Percentiles rank a stretch among this genome's conserved stretches.
phyloP scores from a whole-genome alignment of 1,139 yeast species.

The Meyerozyma athensensis region DNA sequence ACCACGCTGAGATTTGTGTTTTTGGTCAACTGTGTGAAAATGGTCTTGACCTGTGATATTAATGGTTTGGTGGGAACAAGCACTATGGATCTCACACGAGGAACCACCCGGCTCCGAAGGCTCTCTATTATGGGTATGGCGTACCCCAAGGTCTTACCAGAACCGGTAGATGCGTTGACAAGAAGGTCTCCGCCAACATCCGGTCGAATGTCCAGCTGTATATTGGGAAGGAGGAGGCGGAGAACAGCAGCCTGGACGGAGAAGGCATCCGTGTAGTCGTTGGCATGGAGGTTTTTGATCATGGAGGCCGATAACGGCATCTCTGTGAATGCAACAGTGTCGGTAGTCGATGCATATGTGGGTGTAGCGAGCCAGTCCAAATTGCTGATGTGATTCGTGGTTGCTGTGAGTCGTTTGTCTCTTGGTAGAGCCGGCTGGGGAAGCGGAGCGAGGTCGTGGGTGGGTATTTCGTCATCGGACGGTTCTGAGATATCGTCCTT shows the following conservation, averaged over 20 bases:
- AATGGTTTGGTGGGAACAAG: slow-evolving; percentile 90
- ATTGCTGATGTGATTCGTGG: slow-evolving; percentile 35
- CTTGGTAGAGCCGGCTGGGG: slow-evolving; percentile 75
- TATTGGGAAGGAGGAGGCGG: slow-evolving; percentile 50
- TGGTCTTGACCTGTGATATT: slow-evolving; percentile 72
- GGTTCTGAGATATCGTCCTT: slow-evolving; percentile 12
- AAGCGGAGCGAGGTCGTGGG: slow-evolving; percentile 63
- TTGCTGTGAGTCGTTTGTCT: slow-evolving; percentile 39
- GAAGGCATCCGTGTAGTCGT: slow-evolving; percentile 56
- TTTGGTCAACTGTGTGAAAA: slow-evolving; percentile 53
- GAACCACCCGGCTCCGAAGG: slow-evolving; percentile 59
- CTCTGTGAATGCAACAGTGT: slow-evolving; percentile 36
- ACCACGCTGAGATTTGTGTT: slow-evolving; percentile 64
- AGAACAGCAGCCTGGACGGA: slow-evolving; percentile 74
- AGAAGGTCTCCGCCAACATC: slow-evolving; percentile 65
- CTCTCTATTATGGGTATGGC: slow-evolving; percentile 76
- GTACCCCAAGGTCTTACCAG: slow-evolving; percentile 93
- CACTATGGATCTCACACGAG: slow-evolving; percentile 69
- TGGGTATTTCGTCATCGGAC: slow-evolving; percentile 18
- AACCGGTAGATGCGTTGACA: slow-evolving; percentile 94
- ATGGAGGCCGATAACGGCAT: slow-evolving; percentile 40
- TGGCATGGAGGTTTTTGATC: slow-evolving; percentile 39
- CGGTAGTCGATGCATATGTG: slow-evolving; percentile 44
- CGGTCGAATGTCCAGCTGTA: slow-evolving; percentile 49
- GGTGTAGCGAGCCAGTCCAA: slow-evolving; percentile 71